Base-by-base conservation (phyloP, 2,329 filamentous ascomycete genomes). In the Nigrospora osmanthi region DNA sequence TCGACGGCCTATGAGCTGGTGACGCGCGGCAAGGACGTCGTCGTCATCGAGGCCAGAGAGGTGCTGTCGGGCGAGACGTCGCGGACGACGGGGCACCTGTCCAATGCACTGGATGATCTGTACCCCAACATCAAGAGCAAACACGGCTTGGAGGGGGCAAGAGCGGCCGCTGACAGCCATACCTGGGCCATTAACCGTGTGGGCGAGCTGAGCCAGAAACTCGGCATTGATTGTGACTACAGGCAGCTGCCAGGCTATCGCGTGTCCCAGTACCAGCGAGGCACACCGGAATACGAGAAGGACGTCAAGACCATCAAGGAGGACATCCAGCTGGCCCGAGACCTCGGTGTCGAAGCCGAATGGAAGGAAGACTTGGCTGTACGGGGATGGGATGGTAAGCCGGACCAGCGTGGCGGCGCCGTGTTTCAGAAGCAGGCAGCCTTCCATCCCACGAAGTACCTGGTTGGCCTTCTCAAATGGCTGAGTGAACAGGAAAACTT, bases 381-480 rank as follows among this genome's bases (percentile, higher is more conserved):
- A 35, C 64, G 63, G 41, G 75, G 76, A 13, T 79, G 75, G 76
- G 63, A 69, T 12, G 72, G 73, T 32, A 61, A 59, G 6, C 55
- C 67, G 1, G 71, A 78, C 42, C 75, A 78, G 51, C 69, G 73
- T 32, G 74, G 69, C 44, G 75, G 69, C 3, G 65, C 68, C 4
- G 55, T 80, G 5, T 70, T 69, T 43, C 45, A 54, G 2, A 58
- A 65, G 14, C 75, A 80, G 51, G 75, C 73, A 0, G 70, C 73
- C 0, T 80, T 80, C 54, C 76, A 79, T 45, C 75, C 76, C 0
- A 80, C 76, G 3, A 71, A 71, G 50, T 80, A 80, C 51, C 58
- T 78, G 1, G 60, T 69, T 34, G 75, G 74, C 7, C 55, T 80
- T 1, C 62, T 81, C 4, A 61, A 66, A 9, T 78, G 72, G 64